Percentiles rank a stretch among this genome's conserved stretches.
Conservation (phyloP, 2,329 filamentous ascomycete genomes). For the Pestalotiopsis sp. region DNA sequence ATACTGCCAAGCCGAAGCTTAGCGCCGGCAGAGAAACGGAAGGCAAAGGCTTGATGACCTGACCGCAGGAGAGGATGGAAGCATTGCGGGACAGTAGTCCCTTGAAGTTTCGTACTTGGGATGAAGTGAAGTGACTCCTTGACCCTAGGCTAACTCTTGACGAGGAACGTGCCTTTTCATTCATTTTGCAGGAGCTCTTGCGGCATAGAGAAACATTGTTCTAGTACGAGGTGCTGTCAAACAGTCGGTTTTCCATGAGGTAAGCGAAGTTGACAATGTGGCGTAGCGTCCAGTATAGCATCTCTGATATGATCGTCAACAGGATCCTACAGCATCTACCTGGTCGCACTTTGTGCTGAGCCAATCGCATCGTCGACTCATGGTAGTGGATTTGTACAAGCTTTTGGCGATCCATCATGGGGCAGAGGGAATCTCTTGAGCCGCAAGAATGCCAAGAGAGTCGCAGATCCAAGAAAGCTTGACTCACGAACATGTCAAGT, state of each 20-base stretch:
- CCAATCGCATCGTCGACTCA: constrained; percentile 7
- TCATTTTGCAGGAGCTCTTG: neutral
- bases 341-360: neutral
- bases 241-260: neutral
- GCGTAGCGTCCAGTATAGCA: neutral
- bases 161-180: neutral
- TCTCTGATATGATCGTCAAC: neutral
- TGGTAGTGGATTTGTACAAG: neutral
- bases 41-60: neutral
- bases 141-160: neutral
- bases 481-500: neutral
- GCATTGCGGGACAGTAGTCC: constrained; percentile 11
- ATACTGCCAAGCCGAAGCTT: constrained; percentile 12
- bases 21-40: constrained; percentile 6
- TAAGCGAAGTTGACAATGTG: neutral
- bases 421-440: neutral
- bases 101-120: constrained; percentile 8
- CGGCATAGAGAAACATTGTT: constrained; percentile 1
- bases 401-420: neutral
- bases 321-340: neutral
- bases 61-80: neutral
- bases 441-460: constrained; percentile 1
- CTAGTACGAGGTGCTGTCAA: neutral
- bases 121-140: constrained; percentile 6
- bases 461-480: neutral